Conservation (phyloP, 139 green algal genomes). For the Chlamydomonas incerta region DNA sequence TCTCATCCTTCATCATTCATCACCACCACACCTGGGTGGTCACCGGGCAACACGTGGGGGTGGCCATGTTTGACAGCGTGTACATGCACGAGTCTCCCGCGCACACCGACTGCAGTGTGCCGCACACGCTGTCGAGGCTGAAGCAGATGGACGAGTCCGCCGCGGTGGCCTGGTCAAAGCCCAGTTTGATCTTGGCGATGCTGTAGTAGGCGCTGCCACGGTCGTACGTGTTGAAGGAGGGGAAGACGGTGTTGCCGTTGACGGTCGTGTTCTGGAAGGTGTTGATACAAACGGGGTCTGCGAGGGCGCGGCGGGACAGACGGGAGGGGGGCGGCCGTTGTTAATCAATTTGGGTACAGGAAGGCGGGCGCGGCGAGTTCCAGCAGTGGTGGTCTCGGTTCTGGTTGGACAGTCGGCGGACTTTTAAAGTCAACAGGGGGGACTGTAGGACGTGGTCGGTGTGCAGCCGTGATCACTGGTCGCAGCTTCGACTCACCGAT, state of each 20-base stretch:
- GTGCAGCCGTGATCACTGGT: no score
- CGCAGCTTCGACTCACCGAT: constrained; percentile 8
- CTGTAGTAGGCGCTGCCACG: neutral
- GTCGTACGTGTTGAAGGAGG: constrained; percentile 15
- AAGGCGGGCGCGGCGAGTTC: no score
- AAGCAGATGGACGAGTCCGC: neutral
- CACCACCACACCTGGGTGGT: neutral
- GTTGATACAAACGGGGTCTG: neutral
- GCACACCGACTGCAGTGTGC: neutral
- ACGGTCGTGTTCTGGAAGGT: neutral
- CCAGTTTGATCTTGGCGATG: neutral
- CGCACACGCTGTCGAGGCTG: neutral
- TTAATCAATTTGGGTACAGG: no score
- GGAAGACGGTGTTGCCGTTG: neutral
- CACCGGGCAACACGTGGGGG: constrained; percentile 1
- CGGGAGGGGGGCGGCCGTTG: no score
- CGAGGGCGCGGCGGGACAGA: no score
- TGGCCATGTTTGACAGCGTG: neutral
- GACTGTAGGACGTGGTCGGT: no score
- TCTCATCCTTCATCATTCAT: neutral
- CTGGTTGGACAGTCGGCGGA: no score
- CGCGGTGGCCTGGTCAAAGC: neutral
- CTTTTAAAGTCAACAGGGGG: no score
- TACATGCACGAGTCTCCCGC: neutral
- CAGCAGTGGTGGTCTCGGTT: no score